Conservation (phyloP, 73 alveolate species). For the Tetrahymena thermophila region DNA sequence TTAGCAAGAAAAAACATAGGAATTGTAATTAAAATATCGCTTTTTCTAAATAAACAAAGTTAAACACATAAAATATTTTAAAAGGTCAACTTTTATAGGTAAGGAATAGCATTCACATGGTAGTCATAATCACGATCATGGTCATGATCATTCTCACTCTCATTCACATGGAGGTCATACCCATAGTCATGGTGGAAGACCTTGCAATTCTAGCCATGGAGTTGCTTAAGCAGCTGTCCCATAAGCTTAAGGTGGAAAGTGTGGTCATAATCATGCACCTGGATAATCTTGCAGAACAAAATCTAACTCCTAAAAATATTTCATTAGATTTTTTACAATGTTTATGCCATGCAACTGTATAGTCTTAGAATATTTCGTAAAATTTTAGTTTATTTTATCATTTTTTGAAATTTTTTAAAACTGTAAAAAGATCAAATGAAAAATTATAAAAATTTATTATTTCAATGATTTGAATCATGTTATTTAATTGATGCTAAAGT, state of each 20-base stretch:
- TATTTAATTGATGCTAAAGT: not conserved
- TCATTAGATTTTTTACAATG: conserved; percentile 22
- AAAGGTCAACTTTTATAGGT: not conserved
- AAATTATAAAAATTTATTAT: not conserved
- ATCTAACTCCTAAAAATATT: not conserved
- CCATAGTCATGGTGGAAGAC: not conserved
- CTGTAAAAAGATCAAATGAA: no score
- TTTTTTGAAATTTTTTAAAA: no score
- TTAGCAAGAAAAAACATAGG: not conserved
- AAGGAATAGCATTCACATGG: not conserved
- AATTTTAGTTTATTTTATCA: not conserved
- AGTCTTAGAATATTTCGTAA: conserved; percentile 37
- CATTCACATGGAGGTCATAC: not conserved
- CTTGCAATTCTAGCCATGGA: not conserved
- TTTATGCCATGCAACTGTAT: conserved; percentile 37
- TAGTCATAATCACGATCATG: not conserved
- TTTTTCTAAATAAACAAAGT: not conserved
- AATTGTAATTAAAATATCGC: not conserved
- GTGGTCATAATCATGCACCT: not conserved
- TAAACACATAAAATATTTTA: not conserved
- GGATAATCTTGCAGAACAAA: not conserved
- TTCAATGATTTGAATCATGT: not conserved
- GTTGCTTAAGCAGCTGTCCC: not conserved
- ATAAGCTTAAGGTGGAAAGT: not conserved
- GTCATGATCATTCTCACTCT: not conserved